These are phyloP conservation scores for Serendipita vermifera DNA, from an alignment of 768 basidiomycete species.

Conservation along the genomic window DNA sequence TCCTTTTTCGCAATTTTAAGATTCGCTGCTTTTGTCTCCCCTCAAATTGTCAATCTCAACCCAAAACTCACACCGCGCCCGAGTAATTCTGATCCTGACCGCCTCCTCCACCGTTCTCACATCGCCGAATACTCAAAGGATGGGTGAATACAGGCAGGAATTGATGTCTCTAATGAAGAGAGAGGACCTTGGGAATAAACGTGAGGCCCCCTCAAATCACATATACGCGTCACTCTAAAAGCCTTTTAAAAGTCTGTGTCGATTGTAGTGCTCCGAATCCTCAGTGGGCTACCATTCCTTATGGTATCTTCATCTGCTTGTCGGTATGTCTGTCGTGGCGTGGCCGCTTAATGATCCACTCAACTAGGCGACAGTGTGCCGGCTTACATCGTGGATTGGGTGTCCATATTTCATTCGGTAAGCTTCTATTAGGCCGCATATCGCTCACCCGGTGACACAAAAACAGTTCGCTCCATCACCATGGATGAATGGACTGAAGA, in stretches of 20 bases:
- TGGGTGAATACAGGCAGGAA: slow-evolving; percentile 34
- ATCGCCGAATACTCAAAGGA: no score
- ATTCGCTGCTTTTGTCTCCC: no score
- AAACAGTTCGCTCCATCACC: slow-evolving; percentile 65
- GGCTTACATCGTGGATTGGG: slow-evolving; percentile 82
- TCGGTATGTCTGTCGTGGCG: slow-evolving; percentile 31
- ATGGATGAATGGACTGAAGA: slow-evolving; percentile 96
- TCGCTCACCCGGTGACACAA: background rate
- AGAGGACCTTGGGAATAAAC: slow-evolving; percentile 59
- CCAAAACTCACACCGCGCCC: no score
- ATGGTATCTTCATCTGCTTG: slow-evolving; percentile 76
- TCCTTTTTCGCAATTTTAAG: no score
- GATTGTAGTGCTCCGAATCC: slow-evolving; percentile 87
- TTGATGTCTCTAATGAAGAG: slow-evolving; percentile 64
- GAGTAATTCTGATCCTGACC: no score
- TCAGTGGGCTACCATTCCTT: slow-evolving; percentile 60
- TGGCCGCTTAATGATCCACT: background rate
- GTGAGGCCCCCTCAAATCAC: slow-evolving; percentile 18
- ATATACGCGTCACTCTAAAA: background rate
- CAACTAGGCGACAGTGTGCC: slow-evolving; percentile 28
- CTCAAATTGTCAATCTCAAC: no score
- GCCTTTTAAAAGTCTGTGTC: slow-evolving; percentile 35
- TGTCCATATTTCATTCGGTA: slow-evolving; percentile 67
- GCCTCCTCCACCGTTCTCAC: no score
- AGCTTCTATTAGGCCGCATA: background rate